These are phyloP conservation scores for Ceratocystis diversiconidia DNA, from an alignment of 2,329 filamentous ascomycete genomes.

Conservation along the genomic window DNA sequence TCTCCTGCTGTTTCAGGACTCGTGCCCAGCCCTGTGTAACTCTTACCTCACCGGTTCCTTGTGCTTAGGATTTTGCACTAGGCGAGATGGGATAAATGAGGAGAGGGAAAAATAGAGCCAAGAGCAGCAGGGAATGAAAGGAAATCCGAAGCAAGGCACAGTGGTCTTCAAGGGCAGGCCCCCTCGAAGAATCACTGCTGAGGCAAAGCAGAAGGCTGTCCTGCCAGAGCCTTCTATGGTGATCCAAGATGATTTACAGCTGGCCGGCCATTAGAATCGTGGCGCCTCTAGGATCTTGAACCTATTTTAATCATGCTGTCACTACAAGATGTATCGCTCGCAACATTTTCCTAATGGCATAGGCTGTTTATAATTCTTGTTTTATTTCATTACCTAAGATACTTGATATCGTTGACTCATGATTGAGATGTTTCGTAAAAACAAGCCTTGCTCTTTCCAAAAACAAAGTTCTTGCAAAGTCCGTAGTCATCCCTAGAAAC, in stretches of 20 bases:
- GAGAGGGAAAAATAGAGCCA: too few relatives aligned
- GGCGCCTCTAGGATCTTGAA: too few relatives aligned
- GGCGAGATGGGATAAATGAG: too few relatives aligned
- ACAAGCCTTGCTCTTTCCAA: neutral
- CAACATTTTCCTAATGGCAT: neutral
- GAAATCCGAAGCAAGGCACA: too few relatives aligned
- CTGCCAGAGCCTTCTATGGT: too few relatives aligned
- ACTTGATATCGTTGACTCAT: conserved; percentile 10
- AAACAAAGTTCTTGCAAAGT: neutral
- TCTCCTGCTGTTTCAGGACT: neutral
- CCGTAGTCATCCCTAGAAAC: neutral
- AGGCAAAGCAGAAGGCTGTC: too few relatives aligned
- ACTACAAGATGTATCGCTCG: neutral
- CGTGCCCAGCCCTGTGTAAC: neutral
- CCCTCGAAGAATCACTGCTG: too few relatives aligned
- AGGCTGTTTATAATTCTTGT: neutral
- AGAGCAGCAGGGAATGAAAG: too few relatives aligned
- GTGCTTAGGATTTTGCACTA: neutral
- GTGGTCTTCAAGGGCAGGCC: too few relatives aligned
- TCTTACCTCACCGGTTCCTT: neutral
- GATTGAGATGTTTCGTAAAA: neutral
- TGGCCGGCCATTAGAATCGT: too few relatives aligned
- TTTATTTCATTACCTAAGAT: conserved; percentile 2
- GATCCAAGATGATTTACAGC: too few relatives aligned
- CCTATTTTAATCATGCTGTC: neutral